Percentiles rank a stretch among this genome's conserved stretches.
These are phyloP conservation scores for Auxenochlorella pyrenoidosa DNA, from an alignment of 139 green algal species.

Conservation along the genomic window DNA sequence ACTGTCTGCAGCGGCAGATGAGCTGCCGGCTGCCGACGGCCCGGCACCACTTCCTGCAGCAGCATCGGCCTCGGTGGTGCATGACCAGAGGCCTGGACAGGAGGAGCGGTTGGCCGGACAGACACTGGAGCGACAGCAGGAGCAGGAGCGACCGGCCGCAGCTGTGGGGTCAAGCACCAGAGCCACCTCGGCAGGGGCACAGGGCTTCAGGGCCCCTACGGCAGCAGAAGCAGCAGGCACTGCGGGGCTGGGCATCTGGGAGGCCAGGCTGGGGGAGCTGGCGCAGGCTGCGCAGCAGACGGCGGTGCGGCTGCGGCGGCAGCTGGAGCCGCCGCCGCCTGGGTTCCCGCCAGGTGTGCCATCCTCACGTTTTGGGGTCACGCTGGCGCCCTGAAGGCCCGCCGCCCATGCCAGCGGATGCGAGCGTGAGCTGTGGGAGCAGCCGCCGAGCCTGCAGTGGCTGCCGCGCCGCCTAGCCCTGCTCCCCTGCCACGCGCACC, in stretches of 20 bases:
- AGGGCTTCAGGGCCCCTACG: neutral
- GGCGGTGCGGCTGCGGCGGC: neutral
- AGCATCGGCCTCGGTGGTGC: neutral
- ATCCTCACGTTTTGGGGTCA: neutral
- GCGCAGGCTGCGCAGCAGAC: neutral
- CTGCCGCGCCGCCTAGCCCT: too few relatives aligned
- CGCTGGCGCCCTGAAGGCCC: too few relatives aligned
- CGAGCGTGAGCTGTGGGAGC: too few relatives aligned
- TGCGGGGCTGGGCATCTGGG: neutral
- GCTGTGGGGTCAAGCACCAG: neutral
- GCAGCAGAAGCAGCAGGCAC: neutral
- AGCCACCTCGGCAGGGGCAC: neutral
- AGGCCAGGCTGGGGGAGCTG: neutral
- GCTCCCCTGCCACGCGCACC: too few relatives aligned
- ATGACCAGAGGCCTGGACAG: neutral
- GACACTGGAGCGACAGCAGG: too few relatives aligned
- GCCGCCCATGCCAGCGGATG: neutral
- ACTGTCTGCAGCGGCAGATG: too few relatives aligned
- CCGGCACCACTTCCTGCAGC: neutral
- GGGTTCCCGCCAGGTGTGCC: constrained; percentile 24
- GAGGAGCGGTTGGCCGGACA: neutral
- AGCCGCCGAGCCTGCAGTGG: too few relatives aligned
- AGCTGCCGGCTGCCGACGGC: neutral
- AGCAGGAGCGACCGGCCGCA: too few relatives aligned
- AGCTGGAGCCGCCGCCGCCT: constrained; percentile 15